phyloP scores from a whole-genome alignment of 768 basidiomycete species.

The Agaricus subrufescens region DNA sequence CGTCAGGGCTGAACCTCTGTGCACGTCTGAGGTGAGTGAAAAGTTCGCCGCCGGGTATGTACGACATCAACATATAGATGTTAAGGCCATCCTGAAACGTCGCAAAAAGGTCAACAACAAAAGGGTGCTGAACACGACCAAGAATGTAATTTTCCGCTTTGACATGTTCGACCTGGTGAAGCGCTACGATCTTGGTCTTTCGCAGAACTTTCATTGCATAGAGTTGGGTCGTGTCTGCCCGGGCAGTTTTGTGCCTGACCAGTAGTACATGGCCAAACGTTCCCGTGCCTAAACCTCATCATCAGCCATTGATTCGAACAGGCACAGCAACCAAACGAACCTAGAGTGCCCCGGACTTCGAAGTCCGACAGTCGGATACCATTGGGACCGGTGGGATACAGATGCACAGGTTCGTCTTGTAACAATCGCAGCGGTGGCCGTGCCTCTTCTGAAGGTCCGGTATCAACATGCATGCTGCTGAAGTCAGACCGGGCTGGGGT shows the following conservation, averaged over 20 bases:
- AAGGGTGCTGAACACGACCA: constrained; percentile 87
- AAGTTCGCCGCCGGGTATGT: constrained; percentile 94
- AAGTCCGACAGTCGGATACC: constrained; percentile 74
- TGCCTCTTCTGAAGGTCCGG: constrained; percentile 3
- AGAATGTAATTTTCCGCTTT: constrained; percentile 95
- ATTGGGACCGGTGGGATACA: constrained; percentile 48
- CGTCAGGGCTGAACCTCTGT: constrained; percentile 92
- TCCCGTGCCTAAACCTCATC: constrained; percentile 66
- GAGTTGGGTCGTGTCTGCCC: constrained; percentile 49
- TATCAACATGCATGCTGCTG: constrained; percentile 5
- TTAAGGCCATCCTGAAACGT: constrained; percentile 95
- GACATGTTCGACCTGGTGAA: constrained; percentile 97
- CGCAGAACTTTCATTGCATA: constrained; percentile 90
- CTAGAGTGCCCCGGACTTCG: constrained; percentile 65
- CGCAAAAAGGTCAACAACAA: constrained; percentile 93
- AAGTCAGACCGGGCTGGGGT: constrained; percentile 9
- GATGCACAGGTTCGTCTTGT: constrained; percentile 67
- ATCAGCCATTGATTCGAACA: constrained; percentile 4
- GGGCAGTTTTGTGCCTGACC: constrained; percentile 65
- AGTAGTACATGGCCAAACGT: constrained; percentile 94
- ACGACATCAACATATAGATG: constrained; percentile 97
- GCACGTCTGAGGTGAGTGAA: constrained; percentile 96
- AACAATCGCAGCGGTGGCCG: constrained; percentile 51
- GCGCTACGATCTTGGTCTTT: constrained; percentile 79
- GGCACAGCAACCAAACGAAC: constrained; percentile 5